Evolutionary conservation across 495 filamentous ascomycete species (phyloP).

Genomic region (Jackrogersella minutella): DNA sequence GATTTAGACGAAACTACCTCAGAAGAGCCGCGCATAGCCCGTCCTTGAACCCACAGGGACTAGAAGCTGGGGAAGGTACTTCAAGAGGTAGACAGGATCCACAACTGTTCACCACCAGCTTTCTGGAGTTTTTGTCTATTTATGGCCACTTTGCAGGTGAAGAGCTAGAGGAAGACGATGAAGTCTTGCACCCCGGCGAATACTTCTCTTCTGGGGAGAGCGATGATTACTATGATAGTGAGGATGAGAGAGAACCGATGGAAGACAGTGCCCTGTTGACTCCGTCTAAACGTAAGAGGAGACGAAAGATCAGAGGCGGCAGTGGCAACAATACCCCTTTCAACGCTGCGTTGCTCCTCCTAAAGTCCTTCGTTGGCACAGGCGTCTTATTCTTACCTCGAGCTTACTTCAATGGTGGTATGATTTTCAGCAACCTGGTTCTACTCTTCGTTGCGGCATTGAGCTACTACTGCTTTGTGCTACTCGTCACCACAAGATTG

Average conservation of each 20-base stretch:
- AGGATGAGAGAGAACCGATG: constrained; percentile 74
- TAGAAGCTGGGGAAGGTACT: constrained; percentile 52
- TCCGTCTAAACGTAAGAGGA: constrained; percentile 72
- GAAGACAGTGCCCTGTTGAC: constrained; percentile 84
- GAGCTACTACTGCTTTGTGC: constrained; percentile 95
- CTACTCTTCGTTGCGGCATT: constrained; percentile 81
- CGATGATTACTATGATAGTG: constrained; percentile 57
- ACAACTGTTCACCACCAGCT: constrained; percentile 83
- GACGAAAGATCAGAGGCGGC: constrained; percentile 72
- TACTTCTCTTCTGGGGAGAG: constrained; percentile 80
- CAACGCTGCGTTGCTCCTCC: constrained; percentile 78
- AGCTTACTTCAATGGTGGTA: constrained; percentile 92
- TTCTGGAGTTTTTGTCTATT: constrained; percentile 91
- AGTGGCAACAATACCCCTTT: constrained; percentile 76
- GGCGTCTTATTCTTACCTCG: constrained; percentile 96
- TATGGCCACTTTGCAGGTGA: constrained; percentile 99
- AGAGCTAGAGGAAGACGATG: constrained; percentile 93
- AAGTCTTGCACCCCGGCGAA: constrained; percentile 81
- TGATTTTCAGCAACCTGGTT: constrained; percentile 94
- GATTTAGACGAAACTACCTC: constrained; percentile 89
- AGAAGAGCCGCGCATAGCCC: constrained; percentile 71
- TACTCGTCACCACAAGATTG: constrained; percentile 85
- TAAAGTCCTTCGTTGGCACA: constrained; percentile 97
- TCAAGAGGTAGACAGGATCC: constrained; percentile 55
- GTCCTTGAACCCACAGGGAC: constrained; percentile 51